A percentile compares a stretch with the other conserved stretches of the same genome.
Evolutionary conservation across 768 basidiomycete species (phyloP).

Genomic region (Trametopsis cervina): DNA sequence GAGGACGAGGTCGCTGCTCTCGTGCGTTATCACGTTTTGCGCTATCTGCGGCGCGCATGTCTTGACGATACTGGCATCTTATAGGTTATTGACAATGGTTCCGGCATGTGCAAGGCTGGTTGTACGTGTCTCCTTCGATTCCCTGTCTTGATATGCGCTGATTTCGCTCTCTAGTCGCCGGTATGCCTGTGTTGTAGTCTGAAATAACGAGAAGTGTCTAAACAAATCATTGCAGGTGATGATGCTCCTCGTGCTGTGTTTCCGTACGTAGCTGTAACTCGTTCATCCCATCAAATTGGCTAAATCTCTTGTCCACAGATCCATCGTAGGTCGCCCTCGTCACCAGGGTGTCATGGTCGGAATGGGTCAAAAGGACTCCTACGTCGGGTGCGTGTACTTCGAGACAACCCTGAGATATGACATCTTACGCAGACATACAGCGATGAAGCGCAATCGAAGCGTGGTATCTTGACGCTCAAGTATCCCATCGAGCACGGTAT

Average conservation of each 20-base stretch:
- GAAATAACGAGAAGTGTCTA: background rate
- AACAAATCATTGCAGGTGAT: constrained; percentile 51
- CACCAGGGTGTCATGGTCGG: constrained; percentile 75
- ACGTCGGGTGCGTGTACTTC: constrained; percentile 46
- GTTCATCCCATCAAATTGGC: background rate
- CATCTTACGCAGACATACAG: constrained; percentile 24
- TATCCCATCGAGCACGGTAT: constrained; percentile 70
- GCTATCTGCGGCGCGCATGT: background rate
- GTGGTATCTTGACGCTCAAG: constrained; percentile 65
- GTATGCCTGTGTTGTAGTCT: constrained; percentile 12
- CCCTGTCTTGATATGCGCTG: constrained; percentile 43
- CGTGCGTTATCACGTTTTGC: constrained; percentile 25
- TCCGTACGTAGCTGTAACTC: constrained; percentile 54
- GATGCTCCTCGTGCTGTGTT: constrained; percentile 98
- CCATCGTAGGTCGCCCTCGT: constrained; percentile 67
- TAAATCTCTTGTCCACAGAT: constrained; percentile 25
- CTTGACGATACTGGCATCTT: constrained; percentile 1
- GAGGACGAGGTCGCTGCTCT: constrained; percentile 62
- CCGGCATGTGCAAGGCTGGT: constrained; percentile 99
- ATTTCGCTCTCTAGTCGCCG: constrained; percentile 72
- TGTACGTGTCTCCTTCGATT: constrained; percentile 49
- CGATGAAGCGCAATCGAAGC: constrained; percentile 69
- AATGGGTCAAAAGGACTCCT: constrained; percentile 74
- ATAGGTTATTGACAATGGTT: constrained; percentile 88
- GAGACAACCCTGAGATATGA: background rate